A percentile compares a stretch with the other conserved stretches of the same genome.
Conservation (phyloP, 2,329 filamentous ascomycete genomes). For the Dryadomyces sulphureus region DNA sequence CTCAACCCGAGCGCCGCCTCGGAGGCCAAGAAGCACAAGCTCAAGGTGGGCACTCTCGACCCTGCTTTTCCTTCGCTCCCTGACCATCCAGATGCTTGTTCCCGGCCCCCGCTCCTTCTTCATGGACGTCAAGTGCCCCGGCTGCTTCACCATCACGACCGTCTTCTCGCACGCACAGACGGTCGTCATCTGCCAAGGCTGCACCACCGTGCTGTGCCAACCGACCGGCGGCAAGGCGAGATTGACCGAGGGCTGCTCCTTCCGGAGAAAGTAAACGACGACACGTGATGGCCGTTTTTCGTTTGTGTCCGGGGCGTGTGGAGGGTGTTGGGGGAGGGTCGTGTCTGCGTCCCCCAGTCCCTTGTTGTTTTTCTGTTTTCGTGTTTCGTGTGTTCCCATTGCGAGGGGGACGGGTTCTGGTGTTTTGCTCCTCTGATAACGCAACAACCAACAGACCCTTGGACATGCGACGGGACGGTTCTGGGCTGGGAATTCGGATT, state of each 20-base stretch:
- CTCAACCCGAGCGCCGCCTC: conserved; percentile 96
- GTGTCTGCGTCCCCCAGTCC: not conserved
- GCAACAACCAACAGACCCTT: not conserved
- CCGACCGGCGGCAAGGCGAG: conserved; percentile 98
- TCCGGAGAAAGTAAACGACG: conserved; percentile 91
- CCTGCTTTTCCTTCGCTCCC: not conserved
- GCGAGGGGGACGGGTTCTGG: not conserved
- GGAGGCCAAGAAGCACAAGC: conserved; percentile 99
- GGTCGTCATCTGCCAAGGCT: conserved; percentile 99
- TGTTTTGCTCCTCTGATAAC: not conserved
- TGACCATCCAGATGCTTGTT: conserved; percentile 58
- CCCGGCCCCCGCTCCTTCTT: conserved; percentile 97
- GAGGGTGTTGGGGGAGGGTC: no score
- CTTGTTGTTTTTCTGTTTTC: not conserved
- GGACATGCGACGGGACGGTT: not conserved
- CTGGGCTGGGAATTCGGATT: not conserved
- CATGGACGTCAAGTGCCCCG: conserved; percentile 99
- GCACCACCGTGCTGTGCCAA: conserved; percentile 99
- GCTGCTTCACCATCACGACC: conserved; percentile 99
- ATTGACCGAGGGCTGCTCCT: conserved; percentile 99
- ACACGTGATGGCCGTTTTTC: conserved; percentile 10
- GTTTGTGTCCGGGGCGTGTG: no score
- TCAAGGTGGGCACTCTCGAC: conserved; percentile 57
- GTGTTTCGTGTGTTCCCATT: not conserved
- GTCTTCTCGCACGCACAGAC: conserved; percentile 99